These are phyloP conservation scores for Penicillium lagena DNA, from an alignment of 495 filamentous ascomycete species.

Conservation along the genomic window DNA sequence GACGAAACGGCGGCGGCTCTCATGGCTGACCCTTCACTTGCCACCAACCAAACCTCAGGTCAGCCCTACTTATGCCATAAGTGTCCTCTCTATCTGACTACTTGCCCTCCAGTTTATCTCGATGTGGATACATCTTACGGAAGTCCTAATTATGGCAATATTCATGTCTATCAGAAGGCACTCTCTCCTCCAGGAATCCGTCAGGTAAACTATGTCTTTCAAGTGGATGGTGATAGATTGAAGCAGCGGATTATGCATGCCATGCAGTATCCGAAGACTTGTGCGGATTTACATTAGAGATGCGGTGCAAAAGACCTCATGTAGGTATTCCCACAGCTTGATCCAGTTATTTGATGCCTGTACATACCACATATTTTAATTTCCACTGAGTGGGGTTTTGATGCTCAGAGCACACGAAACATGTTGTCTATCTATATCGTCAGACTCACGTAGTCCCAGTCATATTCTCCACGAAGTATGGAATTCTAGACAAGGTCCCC, in stretches of 20 bases:
- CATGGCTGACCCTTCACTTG: constrained; percentile 26
- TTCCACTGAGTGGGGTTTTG: no score
- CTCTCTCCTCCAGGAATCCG: constrained; percentile 22
- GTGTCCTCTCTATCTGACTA: not conserved
- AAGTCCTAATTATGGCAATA: constrained; percentile 28
- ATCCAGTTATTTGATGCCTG: no score
- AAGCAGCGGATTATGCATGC: constrained; percentile 22
- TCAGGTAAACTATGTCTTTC: constrained; percentile 26
- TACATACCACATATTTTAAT: no score
- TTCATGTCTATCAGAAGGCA: constrained; percentile 27
- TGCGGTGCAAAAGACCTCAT: no score
- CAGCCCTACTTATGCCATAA: not conserved
- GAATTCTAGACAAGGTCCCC: no score
- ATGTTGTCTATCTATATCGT: no score
- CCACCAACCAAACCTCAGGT: constrained; percentile 22
- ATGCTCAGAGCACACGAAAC: no score
- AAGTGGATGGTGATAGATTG: constrained; percentile 24
- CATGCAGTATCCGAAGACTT: constrained; percentile 21
- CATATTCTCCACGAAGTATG: no score
- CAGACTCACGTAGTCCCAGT: no score
- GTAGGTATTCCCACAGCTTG: no score
- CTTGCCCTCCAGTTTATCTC: constrained; percentile 14
- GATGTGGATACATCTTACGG: constrained; percentile 29
- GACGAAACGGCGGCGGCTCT: constrained; percentile 34
- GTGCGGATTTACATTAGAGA: constrained; percentile 1